Evolutionary conservation across 768 basidiomycete genomes (phyloP), one percentile per base, ranked within the genome.

Genomic region (Crassisporium funariophilum): DNA sequence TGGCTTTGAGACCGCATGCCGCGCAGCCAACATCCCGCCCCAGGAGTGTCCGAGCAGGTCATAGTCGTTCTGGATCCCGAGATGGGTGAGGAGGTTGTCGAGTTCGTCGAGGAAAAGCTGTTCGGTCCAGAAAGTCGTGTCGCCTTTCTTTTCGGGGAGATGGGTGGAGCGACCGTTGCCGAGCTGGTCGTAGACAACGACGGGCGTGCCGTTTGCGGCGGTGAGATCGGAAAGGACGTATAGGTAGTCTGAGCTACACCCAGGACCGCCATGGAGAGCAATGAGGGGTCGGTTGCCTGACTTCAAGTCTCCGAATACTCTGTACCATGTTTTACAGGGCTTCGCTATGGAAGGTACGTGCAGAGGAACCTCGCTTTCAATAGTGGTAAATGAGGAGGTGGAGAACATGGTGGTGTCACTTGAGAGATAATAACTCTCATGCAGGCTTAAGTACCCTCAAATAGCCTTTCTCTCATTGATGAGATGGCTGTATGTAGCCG

Each of bases 101-200:
- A 82, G 71, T 62, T 83, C 76, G 49, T 76, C 67, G 52, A 78
- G 60, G 65, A 81, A 81, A 4, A 82, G 66, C 43, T 72, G 58
- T 21, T 65, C 57, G 13, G 68, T 77, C 79, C 79, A 81, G 63
- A 83, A 83, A 10, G 73, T 68, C 11, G 64, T 67, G 13, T 52
- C 54, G 5, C 39, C 44, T 5, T 56, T 66, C 53, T 77, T 81
- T 49, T 81, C 75, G 7, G 59, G 73, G 15, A 81, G 65, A 52
- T 80, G 78, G 7, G 79, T 79, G 10, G 81, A 83, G 19, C 62
- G 61, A n/a, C 79, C 79, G 45, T 62, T 71, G 6, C 81, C 81
- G 35, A 83, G 47, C 55, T 83, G 82, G 56, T 81, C 78, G 61
- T 83, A 82, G 36, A 81, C 54, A 31, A 84, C 54, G 53, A 82